Evolutionary conservation across 2,329 filamentous ascomycete genomes (phyloP).

Genomic region (Ilyonectria mors-panacis): DNA sequence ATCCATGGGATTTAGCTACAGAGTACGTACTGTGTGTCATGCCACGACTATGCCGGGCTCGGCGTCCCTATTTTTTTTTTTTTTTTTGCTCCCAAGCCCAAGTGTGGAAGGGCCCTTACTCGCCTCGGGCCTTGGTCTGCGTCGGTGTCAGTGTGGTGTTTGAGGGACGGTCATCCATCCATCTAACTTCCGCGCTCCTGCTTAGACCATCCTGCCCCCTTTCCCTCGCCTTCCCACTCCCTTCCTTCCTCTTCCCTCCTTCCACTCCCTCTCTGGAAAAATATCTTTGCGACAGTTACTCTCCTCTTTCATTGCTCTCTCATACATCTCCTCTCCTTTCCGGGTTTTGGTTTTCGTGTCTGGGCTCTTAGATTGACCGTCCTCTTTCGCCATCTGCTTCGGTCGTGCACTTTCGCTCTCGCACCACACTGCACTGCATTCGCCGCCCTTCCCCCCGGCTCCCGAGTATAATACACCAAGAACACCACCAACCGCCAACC

Average conservation of each 20-base stretch:
- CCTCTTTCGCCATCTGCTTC: conserved; percentile 1
- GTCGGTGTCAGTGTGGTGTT: conserved; percentile 34
- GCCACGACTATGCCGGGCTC: conserved; percentile 40
- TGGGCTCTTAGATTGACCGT: conserved; percentile 14
- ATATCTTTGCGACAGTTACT: conserved; percentile 29
- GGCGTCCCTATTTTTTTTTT: conserved; percentile 35
- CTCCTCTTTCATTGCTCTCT: conserved; percentile 15
- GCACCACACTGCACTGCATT: conserved; percentile 12
- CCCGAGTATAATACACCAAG: conserved; percentile 27
- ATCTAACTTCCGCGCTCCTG: conserved; percentile 35
- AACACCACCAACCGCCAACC: conserved; percentile 23
- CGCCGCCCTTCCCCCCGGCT: conserved; percentile 14
- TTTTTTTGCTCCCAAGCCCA: conserved; percentile 27
- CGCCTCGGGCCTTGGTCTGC: conserved; percentile 35
- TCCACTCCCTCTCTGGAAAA: conserved; percentile 30
- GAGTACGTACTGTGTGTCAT: conserved; percentile 33
- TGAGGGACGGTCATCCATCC: conserved; percentile 32
- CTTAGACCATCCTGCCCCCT: conserved; percentile 32
- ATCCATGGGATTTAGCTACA: conserved; percentile 26
- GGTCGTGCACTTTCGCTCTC: conserved; percentile 22
- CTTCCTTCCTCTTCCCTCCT: conserved; percentile 26
- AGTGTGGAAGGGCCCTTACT: conserved; percentile 33
- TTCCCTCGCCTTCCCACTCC: conserved; percentile 38
- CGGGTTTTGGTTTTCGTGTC: conserved; percentile 2
- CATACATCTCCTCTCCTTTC: conserved; percentile 16